Evolutionary conservation across 345 rosid species (phyloP), one percentile per base, ranked within the genome.

Genomic region (Nasturtium officinale): DNA sequence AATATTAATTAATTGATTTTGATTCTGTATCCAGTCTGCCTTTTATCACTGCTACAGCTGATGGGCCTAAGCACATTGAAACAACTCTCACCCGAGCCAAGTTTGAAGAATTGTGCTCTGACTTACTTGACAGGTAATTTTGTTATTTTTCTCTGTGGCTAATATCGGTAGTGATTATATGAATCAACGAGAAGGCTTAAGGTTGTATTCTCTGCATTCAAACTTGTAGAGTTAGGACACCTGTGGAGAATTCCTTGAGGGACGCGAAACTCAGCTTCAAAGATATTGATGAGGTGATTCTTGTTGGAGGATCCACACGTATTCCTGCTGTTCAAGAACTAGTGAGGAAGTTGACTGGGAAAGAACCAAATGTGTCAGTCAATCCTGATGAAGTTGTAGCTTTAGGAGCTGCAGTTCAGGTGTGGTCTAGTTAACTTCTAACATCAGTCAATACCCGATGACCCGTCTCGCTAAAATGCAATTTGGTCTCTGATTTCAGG

Each of bases 301-400:
- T 95, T 79, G 99, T 95, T 12, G 99, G 99, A 74, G 99, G 99
- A 40, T 95, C 99, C 43, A 95, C 99, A 29, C 96, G 97, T 35
- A 95, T 95, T 51, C 99, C 96, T 35, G 96, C 99, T 68, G 98
- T 95, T 30, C 97, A 91, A 79, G 94, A 85, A 77, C 89, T 95
- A 20, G 98, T 91, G 30, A 91, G 85, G 85, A 90, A 88, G 85
- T 21, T 91, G 80, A 95, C 96, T 3, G 93, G 96, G 53, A 95
- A 89, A 78, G 97, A 90, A 15, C 99, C 99, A 10, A 95, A 95
- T 76, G 96, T 95, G 72, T 87, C 97, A 0, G 99, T 95, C 16
- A 95, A 95, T 67, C 99, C 99, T 2, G 99, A 95, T 67, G 99
- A 95, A 77, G 99, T 95, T 73, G 99, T 95, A 62, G 99, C 99